phyloP scores from a whole-genome alignment of 176 grass and related monocot species.

The Hordeum vulgare region MorexV3_pseudomolecules_assembly NC_058520.1:516416270-516416769 shows the following conservation, averaged over 20 bases:
- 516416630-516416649: neutral
- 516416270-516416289: neutral
- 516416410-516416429: constrained; percentile 34
- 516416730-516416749: neutral
- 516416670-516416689: neutral
- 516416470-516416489: neutral
- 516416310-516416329: constrained; percentile 35
- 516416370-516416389: constrained; percentile 26
- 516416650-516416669: neutral
- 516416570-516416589: neutral
- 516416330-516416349: constrained; percentile 45
- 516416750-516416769: neutral
- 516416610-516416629: neutral
- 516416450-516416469: constrained; percentile 6
- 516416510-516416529: constrained; percentile 12
- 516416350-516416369: constrained; percentile 38
- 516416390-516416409: constrained; percentile 1
- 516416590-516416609: constrained; percentile 3
- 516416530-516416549: constrained; percentile 36
- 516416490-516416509: neutral
- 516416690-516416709: constrained; percentile 17
- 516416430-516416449: constrained; percentile 7
- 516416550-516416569: constrained; percentile 31
- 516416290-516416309: constrained; percentile 23
- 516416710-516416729: constrained; percentile 23